A percentile compares a stretch with the other conserved stretches of the same genome.
Conservation (phyloP, 257 asterid species). For the Capsicum rhomboideum region DNA sequence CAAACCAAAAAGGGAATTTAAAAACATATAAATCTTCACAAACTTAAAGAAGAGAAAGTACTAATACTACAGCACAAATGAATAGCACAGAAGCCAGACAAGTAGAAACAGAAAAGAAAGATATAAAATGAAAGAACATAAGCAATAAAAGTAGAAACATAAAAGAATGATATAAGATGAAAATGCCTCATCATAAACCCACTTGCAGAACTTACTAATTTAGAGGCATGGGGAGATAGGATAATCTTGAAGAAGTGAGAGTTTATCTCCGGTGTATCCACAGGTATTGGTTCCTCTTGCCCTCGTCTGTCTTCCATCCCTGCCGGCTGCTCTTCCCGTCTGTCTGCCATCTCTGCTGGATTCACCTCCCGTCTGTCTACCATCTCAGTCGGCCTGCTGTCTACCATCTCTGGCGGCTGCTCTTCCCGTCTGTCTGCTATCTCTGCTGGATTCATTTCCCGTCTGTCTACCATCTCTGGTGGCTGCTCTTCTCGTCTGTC, state of each 20-base stretch:
- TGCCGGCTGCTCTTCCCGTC: background rate
- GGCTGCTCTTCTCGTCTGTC: background rate
- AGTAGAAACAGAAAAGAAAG: background rate
- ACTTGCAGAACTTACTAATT: background rate
- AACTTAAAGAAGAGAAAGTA: background rate
- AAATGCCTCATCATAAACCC: background rate
- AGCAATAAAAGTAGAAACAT: background rate
- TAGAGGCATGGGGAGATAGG: background rate
- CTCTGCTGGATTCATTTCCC: background rate
- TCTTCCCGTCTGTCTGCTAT: background rate
- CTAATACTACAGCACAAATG: background rate
- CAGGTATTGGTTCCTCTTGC: background rate
- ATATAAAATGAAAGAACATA: background rate
- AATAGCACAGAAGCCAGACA: background rate
- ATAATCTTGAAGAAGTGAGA: background rate
- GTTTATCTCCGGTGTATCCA: background rate
- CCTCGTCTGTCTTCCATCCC: background rate
- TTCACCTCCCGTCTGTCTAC: background rate
- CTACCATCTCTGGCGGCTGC: background rate
- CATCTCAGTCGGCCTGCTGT: background rate
- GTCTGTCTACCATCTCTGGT: background rate
- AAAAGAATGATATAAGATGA: background rate
- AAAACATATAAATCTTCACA: background rate
- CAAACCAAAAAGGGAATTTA: background rate
- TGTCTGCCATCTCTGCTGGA: background rate